Percentiles rank a stretch among this genome's conserved stretches.
Conservation (phyloP, 2,329 filamentous ascomycete species). For the Aspergillus puulaauensis region DNA sequence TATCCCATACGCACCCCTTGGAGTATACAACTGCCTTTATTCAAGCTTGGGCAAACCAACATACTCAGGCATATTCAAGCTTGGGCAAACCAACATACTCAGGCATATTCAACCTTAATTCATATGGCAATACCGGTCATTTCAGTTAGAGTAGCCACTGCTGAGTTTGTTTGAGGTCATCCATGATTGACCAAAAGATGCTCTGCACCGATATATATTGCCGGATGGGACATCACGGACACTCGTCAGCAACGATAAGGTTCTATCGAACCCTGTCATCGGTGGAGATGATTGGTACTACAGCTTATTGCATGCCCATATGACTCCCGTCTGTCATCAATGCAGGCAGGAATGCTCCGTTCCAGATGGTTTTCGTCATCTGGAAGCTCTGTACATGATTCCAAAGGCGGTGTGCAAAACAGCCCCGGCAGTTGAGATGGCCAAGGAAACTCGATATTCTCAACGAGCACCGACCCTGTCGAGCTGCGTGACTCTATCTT, state of each 20-base stretch:
- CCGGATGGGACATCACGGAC: neutral
- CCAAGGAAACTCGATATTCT: neutral
- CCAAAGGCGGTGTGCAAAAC: neutral
- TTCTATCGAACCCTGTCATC: neutral
- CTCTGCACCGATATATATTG: neutral
- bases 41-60: neutral
- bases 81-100: neutral
- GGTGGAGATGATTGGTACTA: neutral
- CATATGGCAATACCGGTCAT: neutral
- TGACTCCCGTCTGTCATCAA: too few relatives aligned
- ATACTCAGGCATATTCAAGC: neutral
- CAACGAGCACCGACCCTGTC: neutral
- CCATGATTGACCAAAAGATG: neutral
- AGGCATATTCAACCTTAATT: neutral
- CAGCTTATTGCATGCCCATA: neutral
- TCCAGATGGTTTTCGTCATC: neutral
- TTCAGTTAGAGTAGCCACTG: neutral
- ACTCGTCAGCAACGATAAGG: neutral
- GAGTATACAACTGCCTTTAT: neutral
- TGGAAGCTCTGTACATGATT: neutral
- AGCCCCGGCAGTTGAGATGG: neutral
- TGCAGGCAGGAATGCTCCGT: neutral
- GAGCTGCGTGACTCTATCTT: neutral
- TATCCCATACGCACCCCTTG: too few relatives aligned
- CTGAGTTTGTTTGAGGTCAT: neutral